Percentiles rank a stretch among this genome's conserved stretches.
phyloP scores from a whole-genome alignment of 2,329 filamentous ascomycete species.

The Purpureocillium takamizusanense region DNA sequence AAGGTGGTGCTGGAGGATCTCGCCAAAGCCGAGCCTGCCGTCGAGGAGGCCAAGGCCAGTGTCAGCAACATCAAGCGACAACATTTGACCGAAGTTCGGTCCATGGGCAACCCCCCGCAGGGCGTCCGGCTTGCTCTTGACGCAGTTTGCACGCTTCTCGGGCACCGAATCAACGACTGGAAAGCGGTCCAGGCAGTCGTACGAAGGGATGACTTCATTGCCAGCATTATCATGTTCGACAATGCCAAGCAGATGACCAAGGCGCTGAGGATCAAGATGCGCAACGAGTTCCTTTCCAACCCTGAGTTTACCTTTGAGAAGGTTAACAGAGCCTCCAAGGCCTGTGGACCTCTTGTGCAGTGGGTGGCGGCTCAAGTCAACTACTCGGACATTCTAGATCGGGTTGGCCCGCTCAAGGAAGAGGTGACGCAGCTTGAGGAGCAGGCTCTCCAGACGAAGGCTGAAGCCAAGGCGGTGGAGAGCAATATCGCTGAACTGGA shows the following conservation, averaged over 20 bases:
- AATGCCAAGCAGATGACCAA: constrained; percentile 94
- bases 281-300: constrained; percentile 82
- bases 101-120: constrained; percentile 86
- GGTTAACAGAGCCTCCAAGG: constrained; percentile 92
- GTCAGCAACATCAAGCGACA: constrained; percentile 98
- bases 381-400: constrained; percentile 94
- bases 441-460: constrained; percentile 83
- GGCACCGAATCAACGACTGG: constrained; percentile 85
- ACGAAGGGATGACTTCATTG: constrained; percentile 91
- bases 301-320: constrained; percentile 94
- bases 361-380: constrained; percentile 96
- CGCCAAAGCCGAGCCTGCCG: constrained; percentile 85
- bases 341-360: constrained; percentile 91
- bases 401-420: constrained; percentile 83
- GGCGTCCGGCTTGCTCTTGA: constrained; percentile 90
- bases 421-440: constrained; percentile 85
- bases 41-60: constrained; percentile 85
- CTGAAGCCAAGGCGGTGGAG: constrained; percentile 84
- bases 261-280: constrained; percentile 75
- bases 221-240: constrained; percentile 94
- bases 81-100: constrained; percentile 93
- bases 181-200: constrained; percentile 84
- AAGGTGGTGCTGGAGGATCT: constrained; percentile 83
- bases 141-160: constrained; percentile 90
- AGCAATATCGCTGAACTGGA: constrained; percentile 79